These are phyloP conservation scores for Aschersonia sp. DNA, from an alignment of 2,329 filamentous ascomycete genomes.

Conservation along the genomic window DNA sequence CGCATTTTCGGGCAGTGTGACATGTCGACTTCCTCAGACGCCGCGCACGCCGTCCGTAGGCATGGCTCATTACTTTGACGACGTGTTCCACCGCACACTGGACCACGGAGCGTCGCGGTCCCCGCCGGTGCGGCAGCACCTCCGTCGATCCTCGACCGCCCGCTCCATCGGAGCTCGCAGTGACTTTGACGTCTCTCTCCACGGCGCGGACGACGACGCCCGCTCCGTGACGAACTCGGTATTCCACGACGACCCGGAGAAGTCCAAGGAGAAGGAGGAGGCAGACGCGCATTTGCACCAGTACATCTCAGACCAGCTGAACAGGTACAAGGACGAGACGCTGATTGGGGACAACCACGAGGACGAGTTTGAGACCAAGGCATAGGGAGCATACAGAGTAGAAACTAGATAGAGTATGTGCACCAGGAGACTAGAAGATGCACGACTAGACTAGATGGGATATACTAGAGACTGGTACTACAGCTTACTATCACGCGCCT, in stretches of 20 bases:
- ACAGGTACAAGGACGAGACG: slow-evolving; percentile 40
- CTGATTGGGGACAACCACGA: slow-evolving; percentile 14
- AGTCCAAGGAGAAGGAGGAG: slow-evolving; percentile 31
- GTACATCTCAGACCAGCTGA: slow-evolving; percentile 72
- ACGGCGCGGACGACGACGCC: slow-evolving; percentile 27
- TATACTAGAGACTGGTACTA: too few species aligned
- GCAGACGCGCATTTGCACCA: slow-evolving; percentile 60
- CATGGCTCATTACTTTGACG: slow-evolving; percentile 91
- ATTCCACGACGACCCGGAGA: slow-evolving; percentile 25
- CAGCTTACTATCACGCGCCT: too few species aligned
- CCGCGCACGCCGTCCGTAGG: slow-evolving; percentile 73
- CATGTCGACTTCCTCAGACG: slow-evolving; percentile 82
- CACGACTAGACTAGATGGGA: too few species aligned
- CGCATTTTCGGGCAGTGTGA: slow-evolving; percentile 41
- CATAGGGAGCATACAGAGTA: slow-evolving; percentile 4
- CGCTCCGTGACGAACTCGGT: slow-evolving; percentile 17
- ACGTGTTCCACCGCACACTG: slow-evolving; percentile 48
- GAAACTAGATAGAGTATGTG: background rate
- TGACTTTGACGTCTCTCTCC: slow-evolving; percentile 49
- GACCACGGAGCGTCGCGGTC: slow-evolving; percentile 21
- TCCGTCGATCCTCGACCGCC: slow-evolving; percentile 68
- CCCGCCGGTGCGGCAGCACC: slow-evolving; percentile 27
- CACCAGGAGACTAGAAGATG: background rate
- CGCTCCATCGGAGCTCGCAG: slow-evolving; percentile 75
- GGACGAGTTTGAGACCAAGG: slow-evolving; percentile 33